Percentiles rank a stretch among this genome's conserved stretches.
phyloP scores from a whole-genome alignment of 73 alveolate genomes.

The Paramecium tetraurelia region DNA sequence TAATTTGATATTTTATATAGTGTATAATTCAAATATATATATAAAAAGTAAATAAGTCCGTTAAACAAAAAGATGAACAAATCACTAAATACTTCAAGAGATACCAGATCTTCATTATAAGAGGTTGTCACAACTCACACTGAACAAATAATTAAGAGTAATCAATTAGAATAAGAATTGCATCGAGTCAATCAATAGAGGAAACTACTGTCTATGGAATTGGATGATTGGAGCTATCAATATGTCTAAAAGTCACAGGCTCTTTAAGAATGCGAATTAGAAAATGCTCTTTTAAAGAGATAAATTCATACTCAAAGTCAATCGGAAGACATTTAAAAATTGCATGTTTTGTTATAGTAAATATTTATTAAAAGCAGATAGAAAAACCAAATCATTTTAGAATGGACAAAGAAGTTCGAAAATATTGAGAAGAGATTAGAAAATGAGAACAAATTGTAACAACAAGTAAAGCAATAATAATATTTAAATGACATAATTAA shows the following conservation, averaged over 20 bases:
- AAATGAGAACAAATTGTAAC: not conserved
- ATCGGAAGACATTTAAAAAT: not conserved
- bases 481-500: not conserved
- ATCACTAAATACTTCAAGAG: not conserved
- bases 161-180: constrained; percentile 25
- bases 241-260: not conserved
- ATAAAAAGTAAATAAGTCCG: constrained; percentile 1
- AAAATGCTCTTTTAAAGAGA: not conserved
- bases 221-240: not conserved
- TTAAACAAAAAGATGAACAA: not conserved
- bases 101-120: not conserved
- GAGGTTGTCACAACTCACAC: not conserved
- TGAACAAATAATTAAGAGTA: not conserved
- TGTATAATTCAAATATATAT: not conserved
- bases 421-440: not conserved
- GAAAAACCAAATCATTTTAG: not conserved
- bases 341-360: not conserved
- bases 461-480: not conserved
- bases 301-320: not conserved
- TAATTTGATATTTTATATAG: not conserved
- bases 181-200: constrained; percentile 20
- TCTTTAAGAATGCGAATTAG: not conserved
- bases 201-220: not conserved
- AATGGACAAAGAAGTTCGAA: constrained; percentile 2
- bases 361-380: constrained; percentile 9